Evolutionary conservation across 225 moss, liverwort and hornwort species (phyloP), one percentile per base, ranked within the genome.

Genomic region (Neckera pumila): DNA sequence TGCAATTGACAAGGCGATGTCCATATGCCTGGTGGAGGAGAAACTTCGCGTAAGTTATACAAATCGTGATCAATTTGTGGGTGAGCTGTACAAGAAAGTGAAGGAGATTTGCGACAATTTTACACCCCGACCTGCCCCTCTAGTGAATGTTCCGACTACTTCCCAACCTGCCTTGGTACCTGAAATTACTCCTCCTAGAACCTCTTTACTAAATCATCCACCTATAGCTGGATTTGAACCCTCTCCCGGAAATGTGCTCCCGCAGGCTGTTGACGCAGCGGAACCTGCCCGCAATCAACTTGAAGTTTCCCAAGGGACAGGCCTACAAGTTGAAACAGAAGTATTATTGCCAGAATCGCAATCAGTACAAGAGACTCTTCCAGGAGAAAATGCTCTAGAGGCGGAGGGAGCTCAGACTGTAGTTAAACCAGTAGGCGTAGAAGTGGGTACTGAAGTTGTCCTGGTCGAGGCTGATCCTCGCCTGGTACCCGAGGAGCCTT

Each of bases 391-490:
- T 80, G 64, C 66, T 84, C 84, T 51, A 70, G 78, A 28, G 9
- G 34, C 47, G 38, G 84, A 86, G 51, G 88, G 45, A 76, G 82
- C 76, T 87, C 58, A 34, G 38, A 31, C 18, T 54, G 45, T 42
- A 64, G 64, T 69, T 85, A 85, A 78, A 71, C n/a, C 82, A 80
- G 83, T 70, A 62, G 86, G 77, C 88, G 73, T 51, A 13, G 81
- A 82, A 86, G 82, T 54, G 67, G 87, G 89, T 14, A 33, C 86
- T 51, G 93, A 90, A 85, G 84, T 91, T 88, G 90, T 93, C 63
- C 62, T 93, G 62, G 93, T 92, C 67, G 94, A 85, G 76, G 92
- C 90, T n/a, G 93, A 94, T 79, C 92, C 91, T 72, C 91, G 91
- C 76, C 76, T 87, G 83, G 94, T 92, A 86, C 85, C 88, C 56